A percentile compares a stretch with the other conserved stretches of the same genome.
Evolutionary conservation across 257 asterid species (phyloP).

Genomic region (Oldenlandia corymbosa): DNA sequence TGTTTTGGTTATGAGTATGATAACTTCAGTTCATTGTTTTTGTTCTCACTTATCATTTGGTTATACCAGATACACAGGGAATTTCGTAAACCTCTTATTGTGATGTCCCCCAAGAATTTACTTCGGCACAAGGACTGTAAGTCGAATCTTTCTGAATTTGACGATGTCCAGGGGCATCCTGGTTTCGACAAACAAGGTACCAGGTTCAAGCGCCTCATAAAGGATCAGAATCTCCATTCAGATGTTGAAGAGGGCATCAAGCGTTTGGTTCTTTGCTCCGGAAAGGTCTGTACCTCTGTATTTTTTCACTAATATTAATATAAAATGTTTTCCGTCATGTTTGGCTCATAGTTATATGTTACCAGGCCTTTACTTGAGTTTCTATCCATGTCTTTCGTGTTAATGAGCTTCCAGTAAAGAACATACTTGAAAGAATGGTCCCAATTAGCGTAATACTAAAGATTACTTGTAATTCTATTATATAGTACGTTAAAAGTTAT

Average conservation of each 20-base stretch:
- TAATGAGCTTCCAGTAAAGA: background rate
- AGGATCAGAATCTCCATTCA: slow-evolving; percentile 74
- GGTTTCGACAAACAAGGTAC: slow-evolving; percentile 98
- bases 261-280: slow-evolving; percentile 86
- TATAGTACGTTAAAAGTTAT: too few relatives aligned
- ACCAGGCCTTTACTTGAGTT: background rate
- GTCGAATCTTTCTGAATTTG: slow-evolving; percentile 85
- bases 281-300: slow-evolving; percentile 50
- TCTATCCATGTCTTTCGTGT: background rate
- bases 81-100: slow-evolving; percentile 93
- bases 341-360: too few relatives aligned
- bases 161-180: slow-evolving; percentile 90
- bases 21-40: background rate
- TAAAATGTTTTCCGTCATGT: too few relatives aligned
- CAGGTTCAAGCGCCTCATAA: slow-evolving; percentile 89
- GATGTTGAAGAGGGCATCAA: slow-evolving; percentile 81
- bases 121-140: slow-evolving; percentile 93
- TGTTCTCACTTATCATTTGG: slow-evolving; percentile 22
- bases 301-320: background rate
- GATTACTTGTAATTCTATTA: background rate
- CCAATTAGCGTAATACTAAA: background rate
- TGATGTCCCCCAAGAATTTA: slow-evolving; percentile 89
- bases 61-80: slow-evolving; percentile 71
- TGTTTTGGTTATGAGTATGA: slow-evolving; percentile 1
- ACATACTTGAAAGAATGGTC: background rate